Conservation (phyloP, 768 basidiomycete species). For the Lactarius evosmus region DNA sequence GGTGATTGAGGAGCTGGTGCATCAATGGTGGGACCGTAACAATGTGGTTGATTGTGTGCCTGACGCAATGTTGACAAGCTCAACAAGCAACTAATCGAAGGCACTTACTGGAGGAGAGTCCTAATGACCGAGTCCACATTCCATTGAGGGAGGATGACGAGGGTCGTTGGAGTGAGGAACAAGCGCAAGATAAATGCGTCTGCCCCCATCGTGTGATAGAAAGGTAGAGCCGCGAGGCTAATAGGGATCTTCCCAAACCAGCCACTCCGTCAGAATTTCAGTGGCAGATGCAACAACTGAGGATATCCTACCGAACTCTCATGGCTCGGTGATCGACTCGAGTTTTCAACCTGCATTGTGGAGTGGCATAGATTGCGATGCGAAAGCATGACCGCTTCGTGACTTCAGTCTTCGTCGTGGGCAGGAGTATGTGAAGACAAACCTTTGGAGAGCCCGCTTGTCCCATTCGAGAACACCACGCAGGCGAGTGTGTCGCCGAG, state of each 20-base stretch:
- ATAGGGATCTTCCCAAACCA: conserved; percentile 46
- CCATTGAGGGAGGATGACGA: conserved; percentile 59
- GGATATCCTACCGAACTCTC: conserved; percentile 40
- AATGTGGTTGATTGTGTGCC: conserved; percentile 8
- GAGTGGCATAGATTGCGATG: conserved; percentile 56
- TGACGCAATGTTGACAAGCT: background rate
- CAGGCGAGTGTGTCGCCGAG: conserved; percentile 57
- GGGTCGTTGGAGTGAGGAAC: conserved; percentile 44
- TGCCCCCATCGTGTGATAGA: conserved; percentile 64
- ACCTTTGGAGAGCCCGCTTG: conserved; percentile 74
- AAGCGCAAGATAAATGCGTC: conserved; percentile 48
- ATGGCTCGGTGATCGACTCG: conserved; percentile 33
- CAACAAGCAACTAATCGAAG: conserved; percentile 14
- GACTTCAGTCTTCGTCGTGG: background rate
- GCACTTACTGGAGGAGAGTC: conserved; percentile 55
- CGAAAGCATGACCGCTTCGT: conserved; percentile 64
- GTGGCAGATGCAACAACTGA: background rate
- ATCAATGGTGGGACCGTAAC: conserved; percentile 8
- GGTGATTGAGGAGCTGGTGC: conserved; percentile 16
- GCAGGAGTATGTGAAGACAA: background rate
- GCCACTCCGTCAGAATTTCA: conserved; percentile 35
- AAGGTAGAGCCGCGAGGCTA: conserved; percentile 56
- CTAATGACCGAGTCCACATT: conserved; percentile 49
- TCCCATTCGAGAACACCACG: conserved; percentile 75
- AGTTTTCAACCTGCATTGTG: conserved; percentile 33